Evolutionary conservation across 2,329 filamentous ascomycete species (phyloP), one percentile per base, ranked within the genome.

Genomic region (Phaeosphaeriaceae sp.): DNA sequence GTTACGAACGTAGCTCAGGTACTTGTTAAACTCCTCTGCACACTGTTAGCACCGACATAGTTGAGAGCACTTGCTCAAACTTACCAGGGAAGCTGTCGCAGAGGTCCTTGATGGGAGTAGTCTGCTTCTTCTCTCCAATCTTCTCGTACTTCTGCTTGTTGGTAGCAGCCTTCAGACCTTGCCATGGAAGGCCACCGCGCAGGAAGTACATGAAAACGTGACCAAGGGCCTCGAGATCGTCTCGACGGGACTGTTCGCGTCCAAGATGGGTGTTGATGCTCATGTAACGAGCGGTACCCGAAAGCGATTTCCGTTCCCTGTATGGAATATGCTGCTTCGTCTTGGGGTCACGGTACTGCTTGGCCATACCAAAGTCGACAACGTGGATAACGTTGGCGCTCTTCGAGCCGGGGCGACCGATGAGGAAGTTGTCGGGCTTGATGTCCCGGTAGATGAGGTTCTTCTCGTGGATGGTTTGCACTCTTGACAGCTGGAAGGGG

Each of bases 121-220:
- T 97, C 83, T 98, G 95, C 84, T 99, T 99, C 90, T 99, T 98
- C 85, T 99, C 94, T 47, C 95, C 95, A 80, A 99, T 99, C 86
- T 98, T 98, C 82, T 99, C 95, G 78, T 99, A 99, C 83, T 99
- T 99, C 78, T 99, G 95, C 87, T 99, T 89, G 80, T 89, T 89
- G 55, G 87, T 89, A 17, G 87, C 87, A 69, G 87, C 87, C 78
- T 89, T 89, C 57, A 89, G 78, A 54, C 87, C 87, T 75, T 89
- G 87, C 87, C 87, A 89, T 54, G 87, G 87, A 51, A 89, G 81
- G 56, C 87, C 87, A 45, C 87, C 87, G 59, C 87, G 79, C 48
- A 89, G 79, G 78, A 89, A 89, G 78, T 89, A 89, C 85, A 89
- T 87, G 76, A 89, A 89, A 50, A 89, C 87, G 71, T 89, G 87